phyloP scores from a whole-genome alignment of 768 basidiomycete genomes.

The Podaxis mareebaensis region DNA sequence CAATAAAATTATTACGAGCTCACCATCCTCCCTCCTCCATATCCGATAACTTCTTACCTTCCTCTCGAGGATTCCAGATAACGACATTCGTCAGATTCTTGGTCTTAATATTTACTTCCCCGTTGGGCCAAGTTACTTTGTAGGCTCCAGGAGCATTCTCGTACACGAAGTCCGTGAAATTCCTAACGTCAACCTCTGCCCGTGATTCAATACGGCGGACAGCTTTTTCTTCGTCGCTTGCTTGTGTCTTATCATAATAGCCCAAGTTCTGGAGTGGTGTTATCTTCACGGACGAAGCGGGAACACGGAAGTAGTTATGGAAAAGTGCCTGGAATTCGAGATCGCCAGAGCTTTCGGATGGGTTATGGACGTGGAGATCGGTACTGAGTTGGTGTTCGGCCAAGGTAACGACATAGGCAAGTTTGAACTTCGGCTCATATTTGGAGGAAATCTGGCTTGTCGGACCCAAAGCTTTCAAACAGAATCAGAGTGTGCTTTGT shows the following conservation, averaged over 20 bases:
- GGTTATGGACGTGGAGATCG: conserved; percentile 79
- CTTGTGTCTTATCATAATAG: conserved; percentile 84
- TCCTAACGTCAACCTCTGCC: conserved; percentile 62
- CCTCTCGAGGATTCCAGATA: conserved; percentile 91
- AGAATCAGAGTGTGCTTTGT: not conserved
- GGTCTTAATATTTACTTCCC: conserved; percentile 53
- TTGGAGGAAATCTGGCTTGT: conserved; percentile 54
- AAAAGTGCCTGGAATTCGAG: conserved; percentile 92
- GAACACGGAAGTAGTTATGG: conserved; percentile 84
- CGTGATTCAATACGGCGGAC: conserved; percentile 59
- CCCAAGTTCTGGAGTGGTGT: conserved; percentile 60
- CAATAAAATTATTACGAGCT: conserved; percentile 22
- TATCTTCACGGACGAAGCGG: conserved; percentile 58
- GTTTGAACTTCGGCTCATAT: conserved; percentile 67
- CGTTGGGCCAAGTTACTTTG: conserved; percentile 58
- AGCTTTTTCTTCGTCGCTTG: conserved; percentile 47
- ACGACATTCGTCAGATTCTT: conserved; percentile 76
- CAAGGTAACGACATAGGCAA: conserved; percentile 83
- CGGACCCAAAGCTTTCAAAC: conserved; percentile 57
- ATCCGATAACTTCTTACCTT: conserved; percentile 76
- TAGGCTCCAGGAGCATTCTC: conserved; percentile 60
- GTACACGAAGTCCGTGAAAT: conserved; percentile 77
- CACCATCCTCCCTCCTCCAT: conserved; percentile 92
- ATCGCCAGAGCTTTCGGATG: conserved; percentile 43
- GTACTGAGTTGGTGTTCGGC: conserved; percentile 72